These are phyloP conservation scores for Sonneratia alba DNA, from an alignment of 345 rosid genomes.

Conservation along the genomic window DNA sequence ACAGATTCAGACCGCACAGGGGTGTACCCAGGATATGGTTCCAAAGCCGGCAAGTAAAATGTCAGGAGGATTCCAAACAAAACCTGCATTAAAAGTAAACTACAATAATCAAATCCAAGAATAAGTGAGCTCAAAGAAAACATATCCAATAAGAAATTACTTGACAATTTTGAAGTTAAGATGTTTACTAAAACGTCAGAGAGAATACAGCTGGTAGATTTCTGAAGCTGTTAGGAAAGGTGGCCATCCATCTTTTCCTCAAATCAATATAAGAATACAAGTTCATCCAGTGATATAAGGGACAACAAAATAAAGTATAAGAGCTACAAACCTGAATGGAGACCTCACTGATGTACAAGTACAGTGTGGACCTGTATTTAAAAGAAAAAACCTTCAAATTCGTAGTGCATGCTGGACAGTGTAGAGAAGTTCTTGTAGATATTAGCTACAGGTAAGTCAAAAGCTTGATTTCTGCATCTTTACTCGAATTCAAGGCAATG, in stretches of 20 bases:
- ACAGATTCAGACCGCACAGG: conserved; percentile 39
- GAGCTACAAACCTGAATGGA: conserved; percentile 61
- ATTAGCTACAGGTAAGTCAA: neutral
- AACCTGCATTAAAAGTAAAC: conserved; percentile 38
- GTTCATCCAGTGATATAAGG: neutral
- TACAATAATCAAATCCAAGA: conserved; percentile 9
- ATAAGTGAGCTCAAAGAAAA: neutral
- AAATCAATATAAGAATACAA: neutral
- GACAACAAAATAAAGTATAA: neutral
- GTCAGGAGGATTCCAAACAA: conserved; percentile 75
- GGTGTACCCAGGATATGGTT: conserved; percentile 84
- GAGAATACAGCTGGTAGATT: neutral
- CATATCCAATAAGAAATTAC: neutral
- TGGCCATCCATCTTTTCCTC: neutral
- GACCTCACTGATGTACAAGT: conserved; percentile 79
- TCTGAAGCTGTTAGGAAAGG: neutral
- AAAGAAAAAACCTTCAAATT: conserved; percentile 2
- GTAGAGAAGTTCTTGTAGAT: neutral
- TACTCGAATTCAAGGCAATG: neutral
- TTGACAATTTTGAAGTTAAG: neutral
- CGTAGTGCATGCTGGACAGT: neutral
- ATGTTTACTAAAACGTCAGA: neutral
- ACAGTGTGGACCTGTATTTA: conserved; percentile 56
- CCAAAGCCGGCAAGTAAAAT: conserved; percentile 72
- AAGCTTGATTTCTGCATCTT: neutral